Percentiles rank a stretch among this genome's conserved stretches.
Conservation (phyloP, 257 asterid genomes). For the Solanum habrochaites region DNA sequence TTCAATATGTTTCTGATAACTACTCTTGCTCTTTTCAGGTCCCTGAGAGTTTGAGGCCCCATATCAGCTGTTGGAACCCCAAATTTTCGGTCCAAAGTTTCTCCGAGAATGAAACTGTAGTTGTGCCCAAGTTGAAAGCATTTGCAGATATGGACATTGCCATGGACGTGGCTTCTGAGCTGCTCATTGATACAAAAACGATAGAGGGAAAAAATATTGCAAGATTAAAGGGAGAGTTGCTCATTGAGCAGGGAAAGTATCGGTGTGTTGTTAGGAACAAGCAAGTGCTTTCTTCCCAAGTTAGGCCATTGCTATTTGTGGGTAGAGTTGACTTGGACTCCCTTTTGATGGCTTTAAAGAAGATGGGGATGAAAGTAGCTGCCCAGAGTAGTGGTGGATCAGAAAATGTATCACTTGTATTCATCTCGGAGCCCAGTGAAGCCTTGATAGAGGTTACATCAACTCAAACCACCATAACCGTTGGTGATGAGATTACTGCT, state of each 20-base stretch:
- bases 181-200: conserved; percentile 27
- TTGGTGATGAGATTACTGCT: conserved; percentile 32
- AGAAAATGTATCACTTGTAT: conserved; percentile 11
- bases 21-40: conserved; percentile 26
- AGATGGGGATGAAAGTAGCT: conserved; percentile 24
- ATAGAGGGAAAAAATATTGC: conserved; percentile 22
- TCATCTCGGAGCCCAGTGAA: conserved; percentile 31
- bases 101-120: conserved; percentile 28
- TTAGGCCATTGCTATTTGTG: conserved; percentile 24
- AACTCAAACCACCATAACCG: conserved; percentile 25
- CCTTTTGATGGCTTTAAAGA: conserved; percentile 24
- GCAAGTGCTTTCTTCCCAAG: conserved; percentile 13
- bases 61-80: conserved; percentile 10
- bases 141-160: conserved; percentile 37
- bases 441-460: conserved; percentile 33
- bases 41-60: conserved; percentile 44
- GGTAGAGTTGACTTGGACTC: conserved; percentile 32
- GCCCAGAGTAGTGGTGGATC: conserved; percentile 11
- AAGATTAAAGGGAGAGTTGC: conserved; percentile 53
- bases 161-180: conserved; percentile 22
- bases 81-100: conserved; percentile 30
- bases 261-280: conserved; percentile 21
- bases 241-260: conserved; percentile 40
- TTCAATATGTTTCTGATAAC: not conserved
- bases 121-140: conserved; percentile 31